Evolutionary conservation across 176 grass and related monocot genomes (phyloP).

Genomic region (Luzula sylvatica): DNA sequence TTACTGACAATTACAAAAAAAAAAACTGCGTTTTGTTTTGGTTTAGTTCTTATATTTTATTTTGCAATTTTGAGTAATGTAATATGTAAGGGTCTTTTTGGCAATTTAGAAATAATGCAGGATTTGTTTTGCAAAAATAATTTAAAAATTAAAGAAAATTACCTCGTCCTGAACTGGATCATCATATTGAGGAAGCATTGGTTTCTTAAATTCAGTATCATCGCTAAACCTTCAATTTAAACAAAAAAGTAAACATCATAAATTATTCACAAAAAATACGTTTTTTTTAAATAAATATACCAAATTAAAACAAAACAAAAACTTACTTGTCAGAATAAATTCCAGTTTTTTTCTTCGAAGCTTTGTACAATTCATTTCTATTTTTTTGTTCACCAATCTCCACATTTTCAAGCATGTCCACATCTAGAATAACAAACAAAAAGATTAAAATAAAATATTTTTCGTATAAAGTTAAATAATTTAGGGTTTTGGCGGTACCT

Average conservation of each 20-base stretch:
- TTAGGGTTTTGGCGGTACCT: constrained; percentile 48
- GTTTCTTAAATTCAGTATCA: constrained; percentile 43
- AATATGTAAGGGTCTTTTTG: no score
- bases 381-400: constrained; percentile 88
- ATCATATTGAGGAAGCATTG: constrained; percentile 80
- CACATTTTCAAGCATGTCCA: constrained; percentile 91
- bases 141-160: constrained; percentile 12
- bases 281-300: constrained; percentile 6
- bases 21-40: no score
- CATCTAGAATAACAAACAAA: constrained; percentile 34
- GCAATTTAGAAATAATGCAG: no score
- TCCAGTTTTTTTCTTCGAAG: constrained; percentile 71
- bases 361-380: constrained; percentile 64
- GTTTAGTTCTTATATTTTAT: no score
- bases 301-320: constrained; percentile 1
- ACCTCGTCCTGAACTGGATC: constrained; percentile 74
- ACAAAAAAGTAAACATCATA: not conserved
- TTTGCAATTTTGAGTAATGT: no score
- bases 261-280: not conserved
- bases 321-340: constrained; percentile 78
- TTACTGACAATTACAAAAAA: no score
- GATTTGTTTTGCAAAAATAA: no score
- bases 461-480: not conserved
- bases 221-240: constrained; percentile 55
- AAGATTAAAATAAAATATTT: not conserved